Evolutionary conservation across 116 monocot genomes (phyloP), one percentile per base, ranked within the genome.

Genomic region (Dioscorea cayenensis): DNA sequence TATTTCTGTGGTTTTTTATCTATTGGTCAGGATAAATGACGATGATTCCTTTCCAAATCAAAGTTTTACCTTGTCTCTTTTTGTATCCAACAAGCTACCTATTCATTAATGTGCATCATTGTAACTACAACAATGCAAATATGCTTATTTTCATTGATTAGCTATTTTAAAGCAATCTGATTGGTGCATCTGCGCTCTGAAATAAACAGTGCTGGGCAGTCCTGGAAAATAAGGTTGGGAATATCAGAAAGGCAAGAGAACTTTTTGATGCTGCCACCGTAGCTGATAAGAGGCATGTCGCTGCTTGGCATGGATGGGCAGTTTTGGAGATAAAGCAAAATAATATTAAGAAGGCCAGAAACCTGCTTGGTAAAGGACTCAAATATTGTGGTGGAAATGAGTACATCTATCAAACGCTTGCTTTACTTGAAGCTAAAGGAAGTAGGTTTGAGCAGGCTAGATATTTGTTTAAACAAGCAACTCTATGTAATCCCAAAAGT

Each of bases 221-320:
- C 66, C 74, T 97, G 69, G 97, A 97, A 83, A 90, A 78, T 63
- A 97, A 86, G 62, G 70, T 70, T 21, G 93, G 97, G 32, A 92
- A 93, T 66, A 36, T 84, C 48, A 80, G 85, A 55, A 85, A 76
- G 74, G 93, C 97, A 68, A 90, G 97, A 77, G 97, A 97, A 38
- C 79, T 93, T 28, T 97, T 97, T 86, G 93, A 97, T 85, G 97
- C 97, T 67, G 88, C 97, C 8, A 97, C 86, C 19, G 97, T 86
- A 21, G 97, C 97, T 69, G 90, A 97, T 78, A 84, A 86, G 75
- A 90, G 78, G 52, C 97, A 97, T 73, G 76, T 85, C 49, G 92
- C 97, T 62, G 93, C 97, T 77, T 97, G 97, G 97, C 97, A 97
- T 85, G 97, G 97, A 71, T 97, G 97, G 97, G 97, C 97, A 51